phyloP scores from a whole-genome alignment of 75 land plant genomes.

The Ceratopteris richardii region DNA sequence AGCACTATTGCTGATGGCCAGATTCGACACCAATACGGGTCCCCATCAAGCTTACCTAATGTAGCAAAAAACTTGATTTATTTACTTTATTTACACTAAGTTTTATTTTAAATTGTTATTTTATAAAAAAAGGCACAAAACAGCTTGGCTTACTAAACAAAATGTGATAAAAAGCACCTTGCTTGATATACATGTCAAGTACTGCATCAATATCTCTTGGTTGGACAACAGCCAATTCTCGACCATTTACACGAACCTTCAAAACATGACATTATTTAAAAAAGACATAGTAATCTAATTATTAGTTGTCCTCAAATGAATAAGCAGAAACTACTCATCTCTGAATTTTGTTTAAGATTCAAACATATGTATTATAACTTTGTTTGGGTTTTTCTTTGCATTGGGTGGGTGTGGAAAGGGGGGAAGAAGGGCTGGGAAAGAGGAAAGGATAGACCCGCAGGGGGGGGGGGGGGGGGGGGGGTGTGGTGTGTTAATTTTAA shows the following conservation, averaged over 20 bases:
- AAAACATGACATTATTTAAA: background rate
- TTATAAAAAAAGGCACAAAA: background rate
- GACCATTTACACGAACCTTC: constrained; percentile 3
- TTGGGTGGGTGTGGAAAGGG: too few species aligned
- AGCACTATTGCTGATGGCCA: constrained; percentile 26
- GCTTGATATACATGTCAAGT: constrained; percentile 20
- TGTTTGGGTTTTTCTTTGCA: too few species aligned
- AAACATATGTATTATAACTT: too few species aligned
- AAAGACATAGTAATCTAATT: too few species aligned
- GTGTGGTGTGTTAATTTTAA: too few species aligned
- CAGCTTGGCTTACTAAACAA: background rate
- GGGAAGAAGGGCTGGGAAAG: too few species aligned
- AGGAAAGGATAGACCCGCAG: too few species aligned
- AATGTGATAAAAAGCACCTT: constrained; percentile 8
- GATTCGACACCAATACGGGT: constrained; percentile 22
- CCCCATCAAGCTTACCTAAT: constrained; percentile 11
- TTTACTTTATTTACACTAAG: background rate
- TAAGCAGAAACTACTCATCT: too few species aligned
- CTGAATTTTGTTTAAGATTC: too few species aligned
- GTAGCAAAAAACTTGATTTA: background rate
- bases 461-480: too few species aligned
- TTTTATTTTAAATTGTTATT: background rate
- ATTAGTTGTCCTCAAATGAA: too few species aligned
- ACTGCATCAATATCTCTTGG: constrained; percentile 21
- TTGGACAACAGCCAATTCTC: constrained; percentile 8